Evolutionary conservation across 495 filamentous ascomycete species (phyloP), one percentile per base, ranked within the genome.

Genomic region (Pyrenula aspistea): DNA sequence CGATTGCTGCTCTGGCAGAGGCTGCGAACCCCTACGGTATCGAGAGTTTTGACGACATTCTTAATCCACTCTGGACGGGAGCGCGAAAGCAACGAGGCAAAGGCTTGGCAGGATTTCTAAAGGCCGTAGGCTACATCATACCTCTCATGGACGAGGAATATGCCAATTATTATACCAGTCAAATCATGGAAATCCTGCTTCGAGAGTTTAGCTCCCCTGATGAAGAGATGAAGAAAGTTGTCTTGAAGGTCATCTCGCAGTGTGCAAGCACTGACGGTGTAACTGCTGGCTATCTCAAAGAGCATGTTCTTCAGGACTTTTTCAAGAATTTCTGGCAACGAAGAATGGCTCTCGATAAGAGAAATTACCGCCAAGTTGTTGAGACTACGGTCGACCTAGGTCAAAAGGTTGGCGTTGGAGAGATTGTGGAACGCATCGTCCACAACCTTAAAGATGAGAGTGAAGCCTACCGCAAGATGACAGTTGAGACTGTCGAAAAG

Each of bases 161-260:
- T 69, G 89, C 92, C 68, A 96, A 96, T 64, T 99, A 99, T 76
- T 99, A 97, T 61, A 97, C 92, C 42, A 88, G 83, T 58, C 91
- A 97, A 68, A 96, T 99, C 65, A 97, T 97, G 94, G 92, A 96
- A 67, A 96, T 97, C 66, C 77, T 99, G 22, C 79, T 97, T 24
- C 85, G 94, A 60, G 94, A 99, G 67, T 96, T 97, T 62, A 85
- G 89, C 11, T 95, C 90, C 1, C 93, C 92, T 0, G 94, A 99
- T 61, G 94, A 99, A 67, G 94, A 99, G 70, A 99, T 99, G 94
- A 99, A 99, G 75, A 97, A 97, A 73, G 91, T 97, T 1, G 93
- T 97, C 11, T 71, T 97, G 42, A 97, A 97, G 71, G 94, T 97
- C 36, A 84, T 97, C 15, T 96, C 90, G n/a, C 94, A 97, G 65